Percentiles rank a stretch among this genome's conserved stretches.
phyloP scores from a whole-genome alignment of 208 protist genomes.

The Herpetomonas muscarum region DNA sequence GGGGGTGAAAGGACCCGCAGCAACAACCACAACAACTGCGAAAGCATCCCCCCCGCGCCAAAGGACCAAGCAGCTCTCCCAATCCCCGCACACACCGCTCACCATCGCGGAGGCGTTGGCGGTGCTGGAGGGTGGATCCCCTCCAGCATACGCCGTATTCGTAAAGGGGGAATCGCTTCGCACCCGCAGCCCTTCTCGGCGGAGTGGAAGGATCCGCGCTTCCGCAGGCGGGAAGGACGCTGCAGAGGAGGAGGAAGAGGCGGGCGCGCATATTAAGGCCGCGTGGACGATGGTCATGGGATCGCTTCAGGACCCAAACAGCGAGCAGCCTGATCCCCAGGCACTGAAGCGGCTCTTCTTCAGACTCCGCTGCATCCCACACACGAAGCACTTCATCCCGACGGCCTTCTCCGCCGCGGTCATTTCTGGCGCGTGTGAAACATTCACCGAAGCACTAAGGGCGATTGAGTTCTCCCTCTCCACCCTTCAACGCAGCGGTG shows the following conservation, averaged over 20 bases:
- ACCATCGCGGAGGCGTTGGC: not conserved
- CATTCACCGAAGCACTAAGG: slow-evolving; percentile 23
- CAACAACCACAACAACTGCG: no score
- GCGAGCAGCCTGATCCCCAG: not conserved
- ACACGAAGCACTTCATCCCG: slow-evolving; percentile 50
- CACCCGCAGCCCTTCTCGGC: not conserved
- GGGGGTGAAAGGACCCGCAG: no score
- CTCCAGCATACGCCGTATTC: not conserved
- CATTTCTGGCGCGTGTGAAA: slow-evolving; percentile 22
- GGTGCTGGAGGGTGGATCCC: not conserved
- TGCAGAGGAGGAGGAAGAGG: no score
- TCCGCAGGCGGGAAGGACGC: no score
- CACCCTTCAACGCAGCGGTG: slow-evolving; percentile 19
- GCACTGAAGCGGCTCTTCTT: slow-evolving; percentile 3
- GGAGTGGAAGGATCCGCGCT: no score
- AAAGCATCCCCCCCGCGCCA: no score
- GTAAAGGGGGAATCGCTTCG: not conserved
- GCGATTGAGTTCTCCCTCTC: slow-evolving; percentile 39
- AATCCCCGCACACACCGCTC: no score
- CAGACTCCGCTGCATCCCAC: slow-evolving; percentile 23
- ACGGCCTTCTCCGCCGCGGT: slow-evolving; percentile 36
- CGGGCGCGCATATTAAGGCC: not conserved
- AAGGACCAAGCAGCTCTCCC: not conserved
- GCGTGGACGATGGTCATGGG: slow-evolving; percentile 3
- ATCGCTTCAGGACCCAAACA: not conserved